These are phyloP conservation scores for Roridomyces roridus DNA, from an alignment of 768 basidiomycete species.

Conservation along the genomic window DNA sequence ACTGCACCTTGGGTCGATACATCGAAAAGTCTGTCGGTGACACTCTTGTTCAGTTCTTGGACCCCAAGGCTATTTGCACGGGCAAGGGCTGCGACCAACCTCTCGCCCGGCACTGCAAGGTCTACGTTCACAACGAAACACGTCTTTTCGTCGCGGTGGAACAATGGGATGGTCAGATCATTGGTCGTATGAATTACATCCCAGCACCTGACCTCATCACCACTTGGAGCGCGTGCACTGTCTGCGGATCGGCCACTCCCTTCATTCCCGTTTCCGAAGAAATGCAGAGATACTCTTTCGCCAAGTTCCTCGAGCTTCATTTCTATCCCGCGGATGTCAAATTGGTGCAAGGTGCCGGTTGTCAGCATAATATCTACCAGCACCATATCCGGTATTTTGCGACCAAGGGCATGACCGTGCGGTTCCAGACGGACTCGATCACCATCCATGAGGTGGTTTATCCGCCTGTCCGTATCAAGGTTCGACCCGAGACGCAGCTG, in stretches of 20 bases:
- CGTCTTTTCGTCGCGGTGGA: slow-evolving; percentile 86
- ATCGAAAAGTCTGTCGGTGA: slow-evolving; percentile 82
- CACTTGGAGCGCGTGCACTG: slow-evolving; percentile 89
- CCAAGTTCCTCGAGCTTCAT: slow-evolving; percentile 93
- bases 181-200: slow-evolving; percentile 55
- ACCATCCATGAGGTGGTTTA: slow-evolving; percentile 86
- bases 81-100: slow-evolving; percentile 87
- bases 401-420: slow-evolving; percentile 80
- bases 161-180: slow-evolving; percentile 84
- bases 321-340: slow-evolving; percentile 92
- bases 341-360: slow-evolving; percentile 86
- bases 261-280: slow-evolving; percentile 91
- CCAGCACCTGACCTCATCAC: slow-evolving; percentile 80
- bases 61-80: slow-evolving; percentile 78
- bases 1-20: slow-evolving; percentile 91
- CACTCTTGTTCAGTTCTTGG: slow-evolving; percentile 69
- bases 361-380: slow-evolving; percentile 93
- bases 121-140: slow-evolving; percentile 91
- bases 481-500: slow-evolving; percentile 87
- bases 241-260: slow-evolving; percentile 80
- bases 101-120: slow-evolving; percentile 81
- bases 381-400: slow-evolving; percentile 94
- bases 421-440: slow-evolving; percentile 87
- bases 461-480: slow-evolving; percentile 85
- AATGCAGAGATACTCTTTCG: slow-evolving; percentile 93